Conservation (phyloP, 2,329 filamentous ascomycete species). For the Xylaria sp. region DNA sequence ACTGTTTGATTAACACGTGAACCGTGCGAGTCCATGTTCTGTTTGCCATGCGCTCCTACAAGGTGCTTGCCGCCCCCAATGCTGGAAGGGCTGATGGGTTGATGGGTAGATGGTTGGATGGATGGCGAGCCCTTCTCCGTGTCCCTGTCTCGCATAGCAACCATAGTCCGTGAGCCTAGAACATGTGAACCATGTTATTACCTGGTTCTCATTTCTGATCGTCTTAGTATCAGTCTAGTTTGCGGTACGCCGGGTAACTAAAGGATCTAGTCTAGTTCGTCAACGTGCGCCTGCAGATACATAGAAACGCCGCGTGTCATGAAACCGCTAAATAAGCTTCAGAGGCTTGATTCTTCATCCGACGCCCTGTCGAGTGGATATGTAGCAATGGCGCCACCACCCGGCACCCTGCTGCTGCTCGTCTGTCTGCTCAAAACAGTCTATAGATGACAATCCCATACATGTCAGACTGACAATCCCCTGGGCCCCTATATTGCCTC, state of each 20-base stretch:
- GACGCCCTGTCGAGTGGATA: conserved; percentile 22
- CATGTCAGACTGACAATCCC: background rate
- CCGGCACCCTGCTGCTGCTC: conserved; percentile 13
- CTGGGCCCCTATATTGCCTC: conserved; percentile 28
- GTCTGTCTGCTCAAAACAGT: conserved; percentile 3
- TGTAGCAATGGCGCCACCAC: conserved; percentile 27
- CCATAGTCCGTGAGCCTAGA: conserved; percentile 19
- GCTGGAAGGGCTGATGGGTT: background rate
- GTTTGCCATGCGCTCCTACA: conserved; percentile 28
- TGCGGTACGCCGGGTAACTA: conserved; percentile 1
- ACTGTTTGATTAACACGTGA: conserved; percentile 35
- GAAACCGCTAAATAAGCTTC: conserved; percentile 27
- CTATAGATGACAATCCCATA: conserved; percentile 12
- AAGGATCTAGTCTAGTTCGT: conserved; percentile 9
- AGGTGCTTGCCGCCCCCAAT: conserved; percentile 7
- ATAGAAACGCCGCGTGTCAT: conserved; percentile 17
- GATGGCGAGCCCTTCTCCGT: conserved; percentile 9
- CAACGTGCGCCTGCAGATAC: conserved; percentile 18
- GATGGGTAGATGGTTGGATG: conserved; percentile 1
- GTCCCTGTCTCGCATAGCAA: conserved; percentile 25
- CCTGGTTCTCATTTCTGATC: background rate
- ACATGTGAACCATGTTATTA: conserved; percentile 4
- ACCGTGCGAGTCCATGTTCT: conserved; percentile 30
- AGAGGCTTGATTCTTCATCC: conserved; percentile 33
- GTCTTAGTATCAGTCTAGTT: conserved; percentile 8